phyloP scores from a whole-genome alignment of 352 stramenopile genomes.

The Stephanocyclus meneghinianus region DNA sequence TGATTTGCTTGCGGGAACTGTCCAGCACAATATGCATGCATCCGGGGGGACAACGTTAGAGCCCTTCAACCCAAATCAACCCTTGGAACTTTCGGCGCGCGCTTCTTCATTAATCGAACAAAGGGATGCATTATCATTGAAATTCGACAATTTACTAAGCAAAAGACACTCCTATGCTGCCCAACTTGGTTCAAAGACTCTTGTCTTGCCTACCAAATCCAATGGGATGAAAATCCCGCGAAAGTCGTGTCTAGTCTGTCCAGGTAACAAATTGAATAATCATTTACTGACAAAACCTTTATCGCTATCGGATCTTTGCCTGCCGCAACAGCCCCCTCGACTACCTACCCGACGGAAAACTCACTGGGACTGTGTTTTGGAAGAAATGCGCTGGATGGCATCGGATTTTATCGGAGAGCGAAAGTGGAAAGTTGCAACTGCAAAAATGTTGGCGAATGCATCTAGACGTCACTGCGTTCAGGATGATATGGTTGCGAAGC shows the following conservation, averaged over 20 bases:
- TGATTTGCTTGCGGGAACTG: neutral
- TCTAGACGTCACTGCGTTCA: neutral
- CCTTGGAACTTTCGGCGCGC: slow-evolving; percentile 7
- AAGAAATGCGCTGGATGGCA: slow-evolving; percentile 96
- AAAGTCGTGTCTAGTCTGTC: neutral
- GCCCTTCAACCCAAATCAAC: neutral
- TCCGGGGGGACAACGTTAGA: slow-evolving; percentile 2
- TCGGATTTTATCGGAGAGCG: slow-evolving; percentile 94
- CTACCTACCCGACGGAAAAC: slow-evolving; percentile 77
- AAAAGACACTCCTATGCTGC: slow-evolving; percentile 1
- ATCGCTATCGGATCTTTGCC: neutral
- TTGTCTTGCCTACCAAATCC: neutral
- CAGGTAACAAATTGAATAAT: neutral
- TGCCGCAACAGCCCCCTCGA: slow-evolving; percentile 21
- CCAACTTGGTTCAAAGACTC: neutral
- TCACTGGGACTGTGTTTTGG: slow-evolving; percentile 92
- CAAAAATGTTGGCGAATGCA: slow-evolving; percentile 21
- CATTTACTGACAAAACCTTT: neutral
- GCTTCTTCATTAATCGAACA: slow-evolving; percentile 28
- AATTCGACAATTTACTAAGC: slow-evolving; percentile 26
- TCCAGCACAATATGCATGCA: neutral
- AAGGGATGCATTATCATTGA: slow-evolving; percentile 17
- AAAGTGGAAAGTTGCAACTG: slow-evolving; percentile 89
- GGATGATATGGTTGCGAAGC: neutral
- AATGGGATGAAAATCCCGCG: neutral